Evolutionary conservation across 257 asterid species (phyloP).

Genomic region (Buddleja alternifolia): DNA sequence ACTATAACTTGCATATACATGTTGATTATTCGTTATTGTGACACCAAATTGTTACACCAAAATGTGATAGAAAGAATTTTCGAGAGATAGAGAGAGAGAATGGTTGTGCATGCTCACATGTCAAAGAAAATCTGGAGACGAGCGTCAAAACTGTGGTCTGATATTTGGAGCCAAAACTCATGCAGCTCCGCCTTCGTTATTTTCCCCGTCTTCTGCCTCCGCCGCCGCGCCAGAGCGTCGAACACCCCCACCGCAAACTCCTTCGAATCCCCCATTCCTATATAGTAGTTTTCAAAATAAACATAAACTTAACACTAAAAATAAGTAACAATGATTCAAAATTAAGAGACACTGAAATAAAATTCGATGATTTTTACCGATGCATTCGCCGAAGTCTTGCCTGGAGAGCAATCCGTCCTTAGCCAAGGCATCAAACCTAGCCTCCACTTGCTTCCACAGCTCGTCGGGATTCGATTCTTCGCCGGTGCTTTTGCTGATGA

Average conservation of each 20-base stretch:
- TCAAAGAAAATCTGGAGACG: conserved; percentile 96
- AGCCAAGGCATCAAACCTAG: conserved; percentile 61
- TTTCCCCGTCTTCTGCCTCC: conserved; percentile 58
- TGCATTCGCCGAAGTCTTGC: conserved; percentile 91
- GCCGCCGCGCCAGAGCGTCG: conserved; percentile 76
- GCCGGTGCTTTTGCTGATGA: conserved; percentile 63
- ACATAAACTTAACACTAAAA: no score
- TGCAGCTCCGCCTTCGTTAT: conserved; percentile 79
- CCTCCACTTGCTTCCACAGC: conserved; percentile 77
- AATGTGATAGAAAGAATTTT: neutral
- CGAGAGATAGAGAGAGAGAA: neutral
- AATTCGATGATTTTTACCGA: conserved; percentile 60
- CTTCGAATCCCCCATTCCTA: conserved; percentile 90
- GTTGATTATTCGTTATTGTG: no score
- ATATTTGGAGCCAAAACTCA: conserved; percentile 84
- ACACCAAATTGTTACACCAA: no score
- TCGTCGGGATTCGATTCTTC: conserved; percentile 46
- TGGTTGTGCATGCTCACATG: conserved; percentile 50
- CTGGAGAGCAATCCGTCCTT: conserved; percentile 68
- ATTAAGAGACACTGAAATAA: no score
- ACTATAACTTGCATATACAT: no score
- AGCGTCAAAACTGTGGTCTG: conserved; percentile 88
- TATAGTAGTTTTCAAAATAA: no score
- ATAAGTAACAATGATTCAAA: no score
- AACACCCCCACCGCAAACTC: conserved; percentile 87